Percentiles rank a stretch among this genome's conserved stretches.
Evolutionary conservation across 2,329 filamentous ascomycete species (phyloP).

Genomic region (Lecanoromycetidae sp.): DNA sequence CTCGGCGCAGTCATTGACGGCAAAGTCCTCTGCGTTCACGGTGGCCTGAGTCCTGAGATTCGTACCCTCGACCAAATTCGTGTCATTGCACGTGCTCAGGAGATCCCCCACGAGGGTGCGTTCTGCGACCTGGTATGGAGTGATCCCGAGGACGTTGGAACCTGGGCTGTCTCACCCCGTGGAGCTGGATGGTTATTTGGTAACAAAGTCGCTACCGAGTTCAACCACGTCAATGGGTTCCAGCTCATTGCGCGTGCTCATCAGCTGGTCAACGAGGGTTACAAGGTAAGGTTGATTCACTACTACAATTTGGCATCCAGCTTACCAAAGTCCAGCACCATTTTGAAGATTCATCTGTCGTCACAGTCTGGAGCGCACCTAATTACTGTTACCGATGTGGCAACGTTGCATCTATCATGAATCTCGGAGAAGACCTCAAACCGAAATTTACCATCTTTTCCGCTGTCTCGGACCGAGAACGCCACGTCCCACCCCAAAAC

Average conservation of each 20-base stretch:
- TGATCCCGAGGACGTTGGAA: conserved; percentile 59
- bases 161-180: conserved; percentile 57
- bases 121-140: conserved; percentile 70
- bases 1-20: conserved; percentile 22
- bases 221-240: conserved; percentile 64
- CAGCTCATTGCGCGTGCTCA: conserved; percentile 61
- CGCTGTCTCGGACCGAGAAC: conserved; percentile 73
- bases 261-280: conserved; percentile 65
- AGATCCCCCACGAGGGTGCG: conserved; percentile 65
- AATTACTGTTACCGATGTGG: conserved; percentile 39
- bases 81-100: conserved; percentile 60
- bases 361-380: conserved; percentile 53
- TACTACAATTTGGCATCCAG: not conserved
- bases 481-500: conserved; percentile 63
- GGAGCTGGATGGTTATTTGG: conserved; percentile 55
- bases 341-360: conserved; percentile 87
- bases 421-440: conserved; percentile 69
- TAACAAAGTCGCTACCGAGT: conserved; percentile 62
- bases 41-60: conserved; percentile 53
- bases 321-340: conserved; percentile 54
- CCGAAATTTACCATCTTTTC: conserved; percentile 89
- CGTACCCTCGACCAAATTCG: conserved; percentile 64
- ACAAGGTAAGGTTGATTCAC: conserved; percentile 40
- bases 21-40: conserved; percentile 20
- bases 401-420: conserved; percentile 68